A percentile compares a stretch with the other conserved stretches of the same genome.
These are phyloP conservation scores for Colletotrichum sp. DNA, from an alignment of 2,329 filamentous ascomycete genomes.

Conservation along the genomic window DNA sequence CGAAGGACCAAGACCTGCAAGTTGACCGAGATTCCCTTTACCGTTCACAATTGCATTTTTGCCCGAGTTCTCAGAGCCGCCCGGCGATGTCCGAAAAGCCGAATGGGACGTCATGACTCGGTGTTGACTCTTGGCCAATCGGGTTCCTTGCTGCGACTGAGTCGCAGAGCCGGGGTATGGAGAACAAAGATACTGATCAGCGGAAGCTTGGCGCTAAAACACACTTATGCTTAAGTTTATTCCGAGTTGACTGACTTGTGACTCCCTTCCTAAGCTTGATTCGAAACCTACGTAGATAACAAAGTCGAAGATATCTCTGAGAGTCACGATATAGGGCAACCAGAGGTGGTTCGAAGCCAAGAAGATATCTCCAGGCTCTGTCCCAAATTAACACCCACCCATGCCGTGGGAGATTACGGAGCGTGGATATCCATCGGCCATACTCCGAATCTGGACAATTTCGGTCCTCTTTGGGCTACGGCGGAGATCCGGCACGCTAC, in stretches of 20 bases:
- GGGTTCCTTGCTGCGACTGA: not conserved
- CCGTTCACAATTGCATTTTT: not conserved
- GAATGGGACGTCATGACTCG: slow-evolving; percentile 5
- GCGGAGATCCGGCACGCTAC: not conserved
- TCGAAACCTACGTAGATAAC: not conserved
- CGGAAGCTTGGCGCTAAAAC: not conserved
- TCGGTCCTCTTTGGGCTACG: not conserved
- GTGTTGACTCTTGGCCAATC: not conserved
- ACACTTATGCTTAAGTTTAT: not conserved
- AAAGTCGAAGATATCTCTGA: not conserved
- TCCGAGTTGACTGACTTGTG: not conserved
- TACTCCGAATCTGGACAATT: not conserved
- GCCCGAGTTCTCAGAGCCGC: not conserved
- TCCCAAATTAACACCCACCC: not conserved
- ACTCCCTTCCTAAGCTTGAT: not conserved
- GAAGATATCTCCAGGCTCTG: not conserved
- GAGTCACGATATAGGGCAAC: not conserved
- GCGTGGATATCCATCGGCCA: not conserved
- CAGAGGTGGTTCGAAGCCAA: not conserved
- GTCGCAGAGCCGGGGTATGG: not conserved
- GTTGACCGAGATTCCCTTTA: not conserved
- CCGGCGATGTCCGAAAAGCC: not conserved
- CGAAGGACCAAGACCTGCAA: not conserved
- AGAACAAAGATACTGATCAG: not conserved
- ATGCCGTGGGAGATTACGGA: not conserved